Conservation (phyloP, 306 rosid genomes). For the Ormosia semicastrata region DNA sequence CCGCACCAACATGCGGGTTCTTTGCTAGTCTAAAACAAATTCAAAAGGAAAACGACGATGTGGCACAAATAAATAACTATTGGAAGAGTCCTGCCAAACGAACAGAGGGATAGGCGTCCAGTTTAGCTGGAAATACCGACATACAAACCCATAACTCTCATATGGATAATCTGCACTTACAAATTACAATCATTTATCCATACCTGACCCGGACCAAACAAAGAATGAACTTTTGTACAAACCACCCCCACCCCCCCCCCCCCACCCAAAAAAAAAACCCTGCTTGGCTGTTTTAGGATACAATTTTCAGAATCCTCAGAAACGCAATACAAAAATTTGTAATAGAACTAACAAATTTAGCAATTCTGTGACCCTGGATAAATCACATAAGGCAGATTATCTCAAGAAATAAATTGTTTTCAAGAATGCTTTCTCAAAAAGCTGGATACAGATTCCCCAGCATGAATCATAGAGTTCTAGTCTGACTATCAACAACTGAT, state of each 20-base stretch:
- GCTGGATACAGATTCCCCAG: constrained; percentile 1
- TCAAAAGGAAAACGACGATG: neutral
- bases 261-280: neutral
- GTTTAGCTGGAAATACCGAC: neutral
- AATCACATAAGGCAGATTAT: constrained; percentile 5
- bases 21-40: neutral
- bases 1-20: neutral
- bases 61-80: neutral
- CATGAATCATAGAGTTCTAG: neutral
- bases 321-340: neutral
- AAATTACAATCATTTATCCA: neutral
- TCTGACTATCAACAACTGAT: neutral
- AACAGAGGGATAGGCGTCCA: neutral
- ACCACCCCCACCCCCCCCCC: neutral
- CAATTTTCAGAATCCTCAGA: constrained; percentile 1
- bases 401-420: neutral
- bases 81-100: neutral
- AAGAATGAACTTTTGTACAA: neutral
- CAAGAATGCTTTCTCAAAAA: neutral
- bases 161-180: neutral
- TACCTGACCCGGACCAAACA: neutral
- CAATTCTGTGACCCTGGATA: constrained; percentile 1
- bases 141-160: neutral
- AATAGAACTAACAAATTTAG: neutral
- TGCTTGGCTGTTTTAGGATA: neutral